Conservation (phyloP, 1,284 basidiomycete species). For the Cerrena zonata region DNA sequence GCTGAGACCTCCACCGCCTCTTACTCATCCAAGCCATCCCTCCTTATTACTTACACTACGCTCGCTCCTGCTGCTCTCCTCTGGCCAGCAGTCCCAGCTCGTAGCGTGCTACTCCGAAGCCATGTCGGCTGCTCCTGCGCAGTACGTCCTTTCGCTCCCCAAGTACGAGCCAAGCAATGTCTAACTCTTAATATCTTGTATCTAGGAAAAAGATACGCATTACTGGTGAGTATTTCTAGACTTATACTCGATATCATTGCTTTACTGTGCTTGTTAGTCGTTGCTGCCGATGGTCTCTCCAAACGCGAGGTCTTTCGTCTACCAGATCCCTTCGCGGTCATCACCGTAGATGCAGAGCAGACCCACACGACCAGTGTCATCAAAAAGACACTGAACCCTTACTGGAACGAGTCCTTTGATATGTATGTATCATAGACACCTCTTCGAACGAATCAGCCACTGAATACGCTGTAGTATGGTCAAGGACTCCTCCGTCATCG, state of each 20-base stretch:
- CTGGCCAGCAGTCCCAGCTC: not conserved
- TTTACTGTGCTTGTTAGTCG: constrained; percentile 49
- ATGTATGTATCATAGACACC: constrained; percentile 48
- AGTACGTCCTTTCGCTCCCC: constrained; percentile 16
- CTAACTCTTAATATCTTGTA: constrained; percentile 12
- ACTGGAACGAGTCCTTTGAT: constrained; percentile 93
- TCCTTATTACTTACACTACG: too few species aligned
- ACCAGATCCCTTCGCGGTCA: constrained; percentile 93
- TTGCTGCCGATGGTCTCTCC: constrained; percentile 80
- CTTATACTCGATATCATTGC: not conserved
- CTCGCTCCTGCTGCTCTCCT: not conserved
- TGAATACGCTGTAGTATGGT: constrained; percentile 54
- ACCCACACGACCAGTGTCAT: constrained; percentile 85
- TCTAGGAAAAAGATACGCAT: constrained; percentile 35
- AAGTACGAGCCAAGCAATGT: constrained; percentile 2
- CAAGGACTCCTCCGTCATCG: constrained; percentile 83
- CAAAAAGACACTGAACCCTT: constrained; percentile 80
- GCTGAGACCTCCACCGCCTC: too few species aligned
- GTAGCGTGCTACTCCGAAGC: constrained; percentile 5
- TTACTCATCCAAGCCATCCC: too few species aligned
- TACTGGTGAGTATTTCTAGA: constrained; percentile 25
- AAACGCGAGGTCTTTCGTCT: constrained; percentile 89
- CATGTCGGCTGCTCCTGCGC: constrained; percentile 23
- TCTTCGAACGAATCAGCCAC: not conserved
- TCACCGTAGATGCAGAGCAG: constrained; percentile 94